phyloP scores from a whole-genome alignment of 2,329 filamentous ascomycete species.

The Trichocomaceae sp. region DNA sequence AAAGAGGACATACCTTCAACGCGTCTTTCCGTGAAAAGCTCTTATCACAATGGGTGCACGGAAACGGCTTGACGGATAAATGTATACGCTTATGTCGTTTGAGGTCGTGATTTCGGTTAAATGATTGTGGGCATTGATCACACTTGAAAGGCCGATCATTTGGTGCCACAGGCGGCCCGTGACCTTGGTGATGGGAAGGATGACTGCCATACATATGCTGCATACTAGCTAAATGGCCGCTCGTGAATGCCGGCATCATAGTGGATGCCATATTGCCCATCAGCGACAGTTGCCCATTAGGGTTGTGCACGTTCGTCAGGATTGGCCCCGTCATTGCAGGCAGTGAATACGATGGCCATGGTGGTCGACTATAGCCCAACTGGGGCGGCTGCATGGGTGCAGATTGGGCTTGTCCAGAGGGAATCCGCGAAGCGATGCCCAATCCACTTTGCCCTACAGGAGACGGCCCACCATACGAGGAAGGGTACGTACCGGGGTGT shows the following conservation, averaged over 20 bases:
- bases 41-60: slow-evolving; percentile 86
- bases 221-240: slow-evolving; percentile 51
- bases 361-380: slow-evolving; percentile 35
- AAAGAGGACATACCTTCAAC: slow-evolving; percentile 64
- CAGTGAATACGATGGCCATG: slow-evolving; percentile 50
- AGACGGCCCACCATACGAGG: slow-evolving; percentile 23
- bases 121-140: slow-evolving; percentile 84
- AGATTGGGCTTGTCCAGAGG: slow-evolving; percentile 48
- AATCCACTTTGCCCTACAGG: slow-evolving; percentile 38
- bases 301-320: slow-evolving; percentile 71
- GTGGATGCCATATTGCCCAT: slow-evolving; percentile 54
- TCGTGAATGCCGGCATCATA: slow-evolving; percentile 56
- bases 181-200: slow-evolving; percentile 46
- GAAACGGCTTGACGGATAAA: slow-evolving; percentile 89
- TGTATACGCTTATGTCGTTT: slow-evolving; percentile 96
- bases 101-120: slow-evolving; percentile 92
- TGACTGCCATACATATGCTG: slow-evolving; percentile 55
- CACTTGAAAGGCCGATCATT: slow-evolving; percentile 92
- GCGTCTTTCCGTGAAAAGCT: slow-evolving; percentile 96
- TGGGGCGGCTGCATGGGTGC: slow-evolving; percentile 33
- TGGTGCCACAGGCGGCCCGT: slow-evolving; percentile 48
- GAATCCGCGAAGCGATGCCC: slow-evolving; percentile 40
- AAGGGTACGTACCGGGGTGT: slow-evolving; percentile 40
- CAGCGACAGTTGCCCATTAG: slow-evolving; percentile 64
- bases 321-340: slow-evolving; percentile 61